phyloP scores from a whole-genome alignment of 208 protist genomes.

The Crithidia bombi region DNA sequence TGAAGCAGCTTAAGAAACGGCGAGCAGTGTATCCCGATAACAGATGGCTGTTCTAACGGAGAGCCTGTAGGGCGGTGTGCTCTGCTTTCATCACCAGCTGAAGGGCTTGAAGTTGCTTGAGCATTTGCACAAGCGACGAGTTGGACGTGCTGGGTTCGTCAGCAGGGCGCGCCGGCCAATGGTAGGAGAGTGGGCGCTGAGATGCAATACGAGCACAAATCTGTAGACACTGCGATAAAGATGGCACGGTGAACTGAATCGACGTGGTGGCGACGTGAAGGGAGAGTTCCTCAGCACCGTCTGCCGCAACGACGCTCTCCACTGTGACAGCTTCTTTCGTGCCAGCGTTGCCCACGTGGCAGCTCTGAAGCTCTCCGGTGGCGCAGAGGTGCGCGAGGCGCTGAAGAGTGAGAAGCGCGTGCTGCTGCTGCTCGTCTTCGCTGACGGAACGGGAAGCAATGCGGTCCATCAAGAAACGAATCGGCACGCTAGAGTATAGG shows the following conservation, averaged over 20 bases:
- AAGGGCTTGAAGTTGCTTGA: conserved; percentile 4
- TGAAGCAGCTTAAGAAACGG: too few species aligned
- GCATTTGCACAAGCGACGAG: conserved; percentile 6
- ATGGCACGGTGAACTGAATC: neutral
- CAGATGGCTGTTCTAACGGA: too few species aligned
- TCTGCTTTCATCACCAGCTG: neutral
- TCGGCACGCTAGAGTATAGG: conserved; percentile 36
- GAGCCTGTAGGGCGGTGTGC: neutral
- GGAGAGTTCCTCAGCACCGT: neutral
- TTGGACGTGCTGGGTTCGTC: neutral
- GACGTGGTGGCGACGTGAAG: neutral
- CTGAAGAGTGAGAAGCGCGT: conserved; percentile 14
- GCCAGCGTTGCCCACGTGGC: conserved; percentile 6
- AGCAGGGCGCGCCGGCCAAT: neutral
- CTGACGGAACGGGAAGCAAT: neutral
- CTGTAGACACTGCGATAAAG: neutral
- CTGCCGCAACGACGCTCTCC: conserved; percentile 1
- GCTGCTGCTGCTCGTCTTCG: conserved; percentile 1
- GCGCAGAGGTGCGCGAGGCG: conserved; percentile 49
- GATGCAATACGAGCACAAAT: conserved; percentile 11
- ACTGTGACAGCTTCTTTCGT: neutral
- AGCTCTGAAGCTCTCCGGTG: conserved; percentile 17
- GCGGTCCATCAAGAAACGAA: conserved; percentile 29
- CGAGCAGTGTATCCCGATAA: too few species aligned
- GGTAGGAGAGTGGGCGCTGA: neutral